Percentiles rank a stretch among this genome's conserved stretches.
Conservation (phyloP, 208 protist species). For the Leishmania braziliensis region DNA sequence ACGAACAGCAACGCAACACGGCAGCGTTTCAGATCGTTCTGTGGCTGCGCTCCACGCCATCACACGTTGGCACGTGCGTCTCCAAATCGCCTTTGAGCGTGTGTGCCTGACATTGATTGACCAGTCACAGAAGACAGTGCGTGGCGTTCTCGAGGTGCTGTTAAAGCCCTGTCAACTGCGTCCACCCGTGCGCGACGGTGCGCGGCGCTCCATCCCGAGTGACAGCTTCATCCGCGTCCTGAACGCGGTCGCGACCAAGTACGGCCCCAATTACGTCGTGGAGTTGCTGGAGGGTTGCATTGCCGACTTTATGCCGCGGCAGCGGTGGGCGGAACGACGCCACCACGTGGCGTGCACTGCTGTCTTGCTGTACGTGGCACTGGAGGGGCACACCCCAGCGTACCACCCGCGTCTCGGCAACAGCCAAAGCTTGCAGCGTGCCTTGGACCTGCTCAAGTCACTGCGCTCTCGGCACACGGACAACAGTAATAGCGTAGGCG, state of each 20-base stretch:
- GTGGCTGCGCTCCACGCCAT: slow-evolving; percentile 32
- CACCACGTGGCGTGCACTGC: slow-evolving; percentile 75
- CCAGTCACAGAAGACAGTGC: slow-evolving; percentile 65
- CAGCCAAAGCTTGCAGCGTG: slow-evolving; percentile 38
- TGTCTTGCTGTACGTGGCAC: slow-evolving; percentile 73
- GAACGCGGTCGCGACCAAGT: slow-evolving; percentile 60
- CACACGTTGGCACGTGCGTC: slow-evolving; percentile 62
- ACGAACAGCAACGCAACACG: background rate
- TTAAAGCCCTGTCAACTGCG: slow-evolving; percentile 71
- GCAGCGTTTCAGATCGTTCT: slow-evolving; percentile 2
- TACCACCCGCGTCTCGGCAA: slow-evolving; percentile 41
- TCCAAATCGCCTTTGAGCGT: slow-evolving; percentile 76
- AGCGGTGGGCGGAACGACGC: slow-evolving; percentile 59
- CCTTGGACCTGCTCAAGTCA: slow-evolving; percentile 33
- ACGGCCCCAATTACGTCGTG: slow-evolving; percentile 47
- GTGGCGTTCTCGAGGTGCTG: slow-evolving; percentile 72
- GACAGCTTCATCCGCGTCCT: slow-evolving; percentile 78
- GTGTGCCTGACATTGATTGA: slow-evolving; percentile 70
- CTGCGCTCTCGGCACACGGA: slow-evolving; percentile 8
- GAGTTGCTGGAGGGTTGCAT: slow-evolving; percentile 68
- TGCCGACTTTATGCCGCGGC: slow-evolving; percentile 59
- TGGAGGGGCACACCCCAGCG: slow-evolving; percentile 68
- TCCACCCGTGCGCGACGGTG: slow-evolving; percentile 58
- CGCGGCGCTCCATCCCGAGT: slow-evolving; percentile 49
- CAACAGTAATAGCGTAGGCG: background rate